These are phyloP conservation scores for Suillus placidus DNA, from an alignment of 768 basidiomycete genomes.

Conservation along the genomic window DNA sequence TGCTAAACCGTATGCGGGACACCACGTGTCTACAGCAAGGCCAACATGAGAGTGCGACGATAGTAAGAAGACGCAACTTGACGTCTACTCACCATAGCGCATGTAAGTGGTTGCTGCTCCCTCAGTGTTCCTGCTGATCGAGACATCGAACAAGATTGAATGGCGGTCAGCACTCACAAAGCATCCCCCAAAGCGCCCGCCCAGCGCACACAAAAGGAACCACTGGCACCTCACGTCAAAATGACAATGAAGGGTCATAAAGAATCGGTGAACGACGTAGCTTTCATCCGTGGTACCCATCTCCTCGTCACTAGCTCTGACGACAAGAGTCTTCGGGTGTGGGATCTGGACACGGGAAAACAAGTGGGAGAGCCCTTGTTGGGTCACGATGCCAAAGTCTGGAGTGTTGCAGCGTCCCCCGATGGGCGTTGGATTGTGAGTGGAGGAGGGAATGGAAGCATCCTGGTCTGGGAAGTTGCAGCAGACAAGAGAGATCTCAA, in stretches of 20 bases:
- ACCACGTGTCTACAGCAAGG: neutral
- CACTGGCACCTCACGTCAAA: neutral
- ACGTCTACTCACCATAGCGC: neutral
- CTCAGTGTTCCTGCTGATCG: neutral
- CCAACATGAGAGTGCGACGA: rapidly evolving
- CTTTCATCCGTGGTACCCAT: too few relatives aligned
- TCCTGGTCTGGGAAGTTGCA: too few relatives aligned
- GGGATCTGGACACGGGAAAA: too few relatives aligned
- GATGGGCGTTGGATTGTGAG: too few relatives aligned
- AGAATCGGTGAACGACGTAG: too few relatives aligned
- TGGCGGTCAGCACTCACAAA: neutral
- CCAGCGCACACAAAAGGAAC: neutral
- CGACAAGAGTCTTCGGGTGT: too few relatives aligned
- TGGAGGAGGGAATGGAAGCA: too few relatives aligned
- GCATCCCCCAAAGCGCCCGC: neutral
- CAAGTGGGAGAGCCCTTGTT: too few relatives aligned
- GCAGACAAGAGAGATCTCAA: too few relatives aligned
- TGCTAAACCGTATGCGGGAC: neutral
- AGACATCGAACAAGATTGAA: neutral
- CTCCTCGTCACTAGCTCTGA: too few relatives aligned
- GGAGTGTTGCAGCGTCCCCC: too few relatives aligned
- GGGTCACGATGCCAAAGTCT: too few relatives aligned
- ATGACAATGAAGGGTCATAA: neutral
- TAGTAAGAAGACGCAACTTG: neutral
- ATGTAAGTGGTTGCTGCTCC: neutral